These are phyloP conservation scores for Pulveroboletus sp. DNA, from an alignment of 768 basidiomycete genomes.

Conservation along the genomic window DNA sequence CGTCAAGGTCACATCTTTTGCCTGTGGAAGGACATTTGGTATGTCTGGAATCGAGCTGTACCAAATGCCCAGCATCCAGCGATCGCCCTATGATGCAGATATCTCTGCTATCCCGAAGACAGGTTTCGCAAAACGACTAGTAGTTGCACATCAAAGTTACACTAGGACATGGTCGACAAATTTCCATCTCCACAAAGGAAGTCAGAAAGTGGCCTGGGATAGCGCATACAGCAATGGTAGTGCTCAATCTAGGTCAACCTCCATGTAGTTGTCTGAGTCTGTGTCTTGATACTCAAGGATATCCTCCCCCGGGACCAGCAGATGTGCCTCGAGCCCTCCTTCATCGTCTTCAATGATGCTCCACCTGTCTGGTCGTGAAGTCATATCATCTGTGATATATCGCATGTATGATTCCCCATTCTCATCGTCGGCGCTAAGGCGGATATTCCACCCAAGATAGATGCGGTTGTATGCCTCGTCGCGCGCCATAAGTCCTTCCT, in stretches of 20 bases:
- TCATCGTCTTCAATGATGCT: slow-evolving; percentile 30
- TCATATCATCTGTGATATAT: slow-evolving; percentile 38
- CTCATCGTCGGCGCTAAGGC: slow-evolving; percentile 39
- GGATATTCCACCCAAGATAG: slow-evolving; percentile 68
- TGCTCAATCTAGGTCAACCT: slow-evolving; percentile 15
- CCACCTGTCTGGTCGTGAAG: slow-evolving; percentile 43
- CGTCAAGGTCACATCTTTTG: too few relatives aligned
- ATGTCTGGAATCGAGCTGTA: too few relatives aligned
- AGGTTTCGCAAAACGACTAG: too few relatives aligned
- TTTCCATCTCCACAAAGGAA: neutral
- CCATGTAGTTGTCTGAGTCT: slow-evolving; percentile 40
- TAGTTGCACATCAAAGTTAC: slow-evolving; percentile 1
- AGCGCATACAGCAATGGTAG: neutral
- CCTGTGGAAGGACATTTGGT: too few relatives aligned
- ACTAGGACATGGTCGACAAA: neutral
- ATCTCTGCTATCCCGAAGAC: too few relatives aligned
- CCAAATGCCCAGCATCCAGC: too few relatives aligned
- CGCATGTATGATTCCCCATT: slow-evolving; percentile 39
- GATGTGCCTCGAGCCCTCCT: slow-evolving; percentile 41
- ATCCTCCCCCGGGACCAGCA: slow-evolving; percentile 34
- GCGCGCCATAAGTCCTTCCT: slow-evolving; percentile 48
- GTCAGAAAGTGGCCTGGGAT: neutral
- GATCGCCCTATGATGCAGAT: too few relatives aligned
- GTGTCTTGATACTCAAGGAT: slow-evolving; percentile 31
- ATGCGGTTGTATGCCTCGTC: slow-evolving; percentile 42